Base-by-base conservation (phyloP, 2,329 filamentous ascomycete genomes). In the Cordyceps militaris region DNA sequence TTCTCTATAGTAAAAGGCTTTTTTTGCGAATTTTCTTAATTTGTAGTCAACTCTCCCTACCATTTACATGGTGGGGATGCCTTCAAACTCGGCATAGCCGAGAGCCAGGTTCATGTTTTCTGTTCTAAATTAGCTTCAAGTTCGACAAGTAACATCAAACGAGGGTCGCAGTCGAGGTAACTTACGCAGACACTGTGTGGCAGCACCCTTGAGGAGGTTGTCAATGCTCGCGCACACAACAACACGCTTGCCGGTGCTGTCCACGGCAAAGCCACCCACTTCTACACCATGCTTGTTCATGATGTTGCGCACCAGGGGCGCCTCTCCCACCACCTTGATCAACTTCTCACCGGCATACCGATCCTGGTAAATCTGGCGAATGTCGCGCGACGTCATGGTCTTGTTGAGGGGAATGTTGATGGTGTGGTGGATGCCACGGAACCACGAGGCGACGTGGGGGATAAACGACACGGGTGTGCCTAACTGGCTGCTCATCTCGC, bases 141-240 rank as follows among this genome's bases (percentile, higher is more conserved):
- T 16, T 10, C 5, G 16, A 30, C 16, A 47, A 13, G 3, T n/a
- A n/a, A n/a, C 14, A 30, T 24, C 36, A 24, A 5, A n/a, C 5
- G 14, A 30, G 36, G 30, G 6, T 13, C 9, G 5, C n/a, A 40
- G 21, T 4, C 14, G 14, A 28, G 21, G 52, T n/a, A 6, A 86
- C 87, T 80, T 81, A 91, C 87, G 92, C 71, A 96, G 74, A 76
- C 91, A 96, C 72, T 96, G 92, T 11, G 92, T 96, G 8, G 89
- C 89, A 53, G 92, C 92, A 60, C 92, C 92, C 83, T 97, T 97
- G 66, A 94, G 80, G 64, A 97, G 76, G 74, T 97, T 96, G 74
- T 97, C 92, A 66, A 97, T 96, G 3, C 89, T 96, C n/a, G 88
- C 89, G 69, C 92, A 96, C 24, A 97, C 83, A 21, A 97, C 93